Base-by-base conservation (phyloP, 331 rosid genomes). In the Pyrus hybrid region DNA sequence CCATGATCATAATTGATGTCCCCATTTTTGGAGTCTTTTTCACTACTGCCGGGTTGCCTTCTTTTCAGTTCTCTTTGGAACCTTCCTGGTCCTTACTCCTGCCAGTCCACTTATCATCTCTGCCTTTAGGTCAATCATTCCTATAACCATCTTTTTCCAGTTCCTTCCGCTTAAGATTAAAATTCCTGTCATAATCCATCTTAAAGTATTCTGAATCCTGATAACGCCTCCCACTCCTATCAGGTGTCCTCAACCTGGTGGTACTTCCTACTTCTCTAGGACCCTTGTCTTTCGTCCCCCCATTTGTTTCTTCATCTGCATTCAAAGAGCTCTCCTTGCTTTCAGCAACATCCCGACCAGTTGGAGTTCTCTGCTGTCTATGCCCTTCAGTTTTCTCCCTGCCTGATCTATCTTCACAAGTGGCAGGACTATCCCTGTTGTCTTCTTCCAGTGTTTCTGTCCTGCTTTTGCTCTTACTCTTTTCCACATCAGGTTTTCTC, bases 51-150 rank as follows among this genome's bases (percentile, higher is more conserved):
- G 23, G 82, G 83, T 43, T 80, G 97, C 78, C 92, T 86, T 81
- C 92, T 89, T 86, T 88, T 93, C 96, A 91, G 80, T 62, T 89
- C 64, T 93, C 97, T 75, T 88, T 91, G 54, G 95, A 88, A 74
- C 86, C 90, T 73, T 91, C 98, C 79, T 90, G 69, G 35, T 93
- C 98, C 82, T 87, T 88, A 77, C 63, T 91, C 80, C 91, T 87
- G 69, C 88, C 97, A 82, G 63, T 87, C 96, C 93, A 89, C 30
- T 53, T 72, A 80, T 91, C 97, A 77, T 93, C 98, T 88, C 86
- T 88, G 65, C 90, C 91, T 82, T 87, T 91, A 35, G 90, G 74
- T 64, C 96, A 87, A 72, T 91, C 92, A 68, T 91, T 97, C 91
- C 85, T 88, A 61, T 80, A 85, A 71, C 85, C 84, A 71, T 93